A percentile compares a stretch with the other conserved stretches of the same genome.
phyloP scores from a whole-genome alignment of 495 filamentous ascomycete species.

The Saxophila tyrrhenica region DNA sequence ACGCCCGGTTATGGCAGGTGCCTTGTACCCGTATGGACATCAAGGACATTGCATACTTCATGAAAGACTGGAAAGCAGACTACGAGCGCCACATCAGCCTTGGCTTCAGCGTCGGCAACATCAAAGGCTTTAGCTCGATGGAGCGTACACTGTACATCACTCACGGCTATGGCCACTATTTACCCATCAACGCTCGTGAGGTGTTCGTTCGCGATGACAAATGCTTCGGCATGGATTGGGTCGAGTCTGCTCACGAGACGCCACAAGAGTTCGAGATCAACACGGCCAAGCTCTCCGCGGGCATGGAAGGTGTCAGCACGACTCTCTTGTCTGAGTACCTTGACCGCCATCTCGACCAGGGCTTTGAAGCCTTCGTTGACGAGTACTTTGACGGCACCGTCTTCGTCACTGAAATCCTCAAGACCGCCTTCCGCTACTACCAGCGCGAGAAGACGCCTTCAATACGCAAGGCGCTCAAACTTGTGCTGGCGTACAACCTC shows the following conservation, averaged over 20 bases:
- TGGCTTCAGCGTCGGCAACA: conserved; percentile 81
- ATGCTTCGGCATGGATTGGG: conserved; percentile 86
- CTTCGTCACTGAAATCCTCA: conserved; percentile 85
- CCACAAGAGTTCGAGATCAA: conserved; percentile 70
- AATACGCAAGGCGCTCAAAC: conserved; percentile 81
- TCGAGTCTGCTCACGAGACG: conserved; percentile 60
- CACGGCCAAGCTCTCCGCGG: conserved; percentile 75
- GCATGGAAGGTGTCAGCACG: conserved; percentile 68
- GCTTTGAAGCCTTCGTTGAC: conserved; percentile 84
- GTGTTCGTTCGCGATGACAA: conserved; percentile 83
- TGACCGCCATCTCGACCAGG: conserved; percentile 78
- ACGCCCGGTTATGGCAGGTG: conserved; percentile 87
- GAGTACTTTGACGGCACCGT: conserved; percentile 88
- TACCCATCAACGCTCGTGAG: conserved; percentile 82
- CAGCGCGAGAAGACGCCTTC: conserved; percentile 69
- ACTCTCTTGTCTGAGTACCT: conserved; percentile 73
- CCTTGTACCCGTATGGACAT: conserved; percentile 93
- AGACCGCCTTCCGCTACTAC: conserved; percentile 86
- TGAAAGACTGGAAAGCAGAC: conserved; percentile 96
- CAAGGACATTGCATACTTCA: conserved; percentile 92
- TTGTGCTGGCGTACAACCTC: conserved; percentile 85
- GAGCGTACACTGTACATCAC: conserved; percentile 47
- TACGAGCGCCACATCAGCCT: conserved; percentile 79
- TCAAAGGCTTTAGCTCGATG: conserved; percentile 76
- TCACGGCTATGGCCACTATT: conserved; percentile 78